Evolutionary conservation across 2,329 filamentous ascomycete genomes (phyloP).

Genomic region (Dactylellina cionopaga): DNA sequence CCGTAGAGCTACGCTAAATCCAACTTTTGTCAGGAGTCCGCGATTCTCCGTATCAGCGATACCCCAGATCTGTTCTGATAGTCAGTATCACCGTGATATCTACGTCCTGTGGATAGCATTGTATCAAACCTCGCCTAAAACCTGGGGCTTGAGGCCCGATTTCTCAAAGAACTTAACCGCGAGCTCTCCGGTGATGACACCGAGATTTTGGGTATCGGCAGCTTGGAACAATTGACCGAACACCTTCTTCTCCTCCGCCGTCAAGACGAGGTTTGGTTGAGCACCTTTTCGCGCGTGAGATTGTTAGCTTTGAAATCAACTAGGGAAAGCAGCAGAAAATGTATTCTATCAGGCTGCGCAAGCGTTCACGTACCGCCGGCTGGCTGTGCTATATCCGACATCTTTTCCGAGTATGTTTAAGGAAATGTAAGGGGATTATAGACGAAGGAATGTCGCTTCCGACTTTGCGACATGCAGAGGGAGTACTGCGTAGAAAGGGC

Average conservation of each 20-base stretch:
- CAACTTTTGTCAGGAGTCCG: slow-evolving; percentile 88
- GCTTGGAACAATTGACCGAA: slow-evolving; percentile 93
- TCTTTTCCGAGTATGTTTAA: slow-evolving; percentile 19
- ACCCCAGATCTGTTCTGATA: slow-evolving; percentile 84
- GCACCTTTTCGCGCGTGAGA: slow-evolving; percentile 15
- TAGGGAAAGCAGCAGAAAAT: neutral
- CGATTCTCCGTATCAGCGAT: slow-evolving; percentile 97
- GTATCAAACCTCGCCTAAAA: slow-evolving; percentile 79
- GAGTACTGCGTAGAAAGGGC: slow-evolving; percentile 7
- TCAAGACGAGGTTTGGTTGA: slow-evolving; percentile 58
- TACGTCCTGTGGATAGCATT: neutral
- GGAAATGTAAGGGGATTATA: slow-evolving; percentile 15
- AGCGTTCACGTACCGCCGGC: slow-evolving; percentile 32
- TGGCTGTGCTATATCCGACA: slow-evolving; percentile 49
- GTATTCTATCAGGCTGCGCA: neutral
- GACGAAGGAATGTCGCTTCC: slow-evolving; percentile 36
- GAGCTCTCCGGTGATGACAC: slow-evolving; percentile 93
- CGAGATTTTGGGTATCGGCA: slow-evolving; percentile 89
- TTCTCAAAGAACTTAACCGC: slow-evolving; percentile 98
- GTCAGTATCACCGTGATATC: slow-evolving; percentile 26
- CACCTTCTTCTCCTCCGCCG: slow-evolving; percentile 88
- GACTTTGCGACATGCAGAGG: slow-evolving; percentile 47
- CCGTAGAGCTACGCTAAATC: slow-evolving; percentile 90
- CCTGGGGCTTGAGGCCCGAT: slow-evolving; percentile 84
- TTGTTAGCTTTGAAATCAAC: slow-evolving; percentile 15